These are phyloP conservation scores for Omphalotus olearius DNA, from an alignment of 1,284 basidiomycete species.

Conservation along the genomic window DNA sequence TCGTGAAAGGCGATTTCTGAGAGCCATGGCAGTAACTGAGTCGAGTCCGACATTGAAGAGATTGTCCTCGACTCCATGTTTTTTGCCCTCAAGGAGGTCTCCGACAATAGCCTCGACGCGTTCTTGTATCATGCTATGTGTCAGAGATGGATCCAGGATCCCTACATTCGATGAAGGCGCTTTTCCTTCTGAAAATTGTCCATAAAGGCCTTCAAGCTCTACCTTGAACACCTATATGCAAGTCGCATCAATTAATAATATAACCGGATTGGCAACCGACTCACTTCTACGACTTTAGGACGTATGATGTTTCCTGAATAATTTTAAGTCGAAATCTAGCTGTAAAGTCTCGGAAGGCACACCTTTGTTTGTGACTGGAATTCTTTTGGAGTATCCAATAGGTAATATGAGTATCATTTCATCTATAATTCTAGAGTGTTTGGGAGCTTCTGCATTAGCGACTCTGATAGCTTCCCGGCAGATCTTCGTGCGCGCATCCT, in stretches of 20 bases:
- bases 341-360: background rate
- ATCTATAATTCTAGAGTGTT: constrained; percentile 14
- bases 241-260: background rate
- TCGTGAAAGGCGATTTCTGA: constrained; percentile 12
- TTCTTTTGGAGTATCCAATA: constrained; percentile 9
- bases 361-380: constrained; percentile 16
- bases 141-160: constrained; percentile 2
- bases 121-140: constrained; percentile 7
- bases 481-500: constrained; percentile 9
- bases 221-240: constrained; percentile 7
- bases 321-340: background rate
- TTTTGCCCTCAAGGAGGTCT: constrained; percentile 8
- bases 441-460: constrained; percentile 10
- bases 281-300: constrained; percentile 11
- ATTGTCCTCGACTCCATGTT: constrained; percentile 5
- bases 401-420: constrained; percentile 16
- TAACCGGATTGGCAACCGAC: background rate
- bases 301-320: constrained; percentile 15
- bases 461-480: constrained; percentile 6
- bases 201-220: constrained; percentile 14
- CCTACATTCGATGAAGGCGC: background rate
- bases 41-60: constrained; percentile 15
- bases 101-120: constrained; percentile 9
- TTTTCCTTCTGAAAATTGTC: constrained; percentile 10
- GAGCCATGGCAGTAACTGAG: constrained; percentile 14